Evolutionary conservation across 2,329 filamentous ascomycete species (phyloP).

Genomic region (Acrocalymma vagum): DNA sequence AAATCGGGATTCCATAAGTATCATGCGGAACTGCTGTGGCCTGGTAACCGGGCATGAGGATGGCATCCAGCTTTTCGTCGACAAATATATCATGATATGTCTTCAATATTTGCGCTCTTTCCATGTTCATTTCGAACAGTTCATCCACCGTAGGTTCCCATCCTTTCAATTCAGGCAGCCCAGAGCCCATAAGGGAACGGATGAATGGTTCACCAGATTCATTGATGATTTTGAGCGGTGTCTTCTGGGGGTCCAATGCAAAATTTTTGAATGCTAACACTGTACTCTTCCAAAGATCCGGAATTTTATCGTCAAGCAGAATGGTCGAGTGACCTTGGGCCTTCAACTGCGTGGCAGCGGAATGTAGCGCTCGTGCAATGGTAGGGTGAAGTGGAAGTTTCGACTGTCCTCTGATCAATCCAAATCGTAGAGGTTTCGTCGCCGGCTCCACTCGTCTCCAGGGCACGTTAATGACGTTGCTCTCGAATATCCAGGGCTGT

Average conservation of each 20-base stretch:
- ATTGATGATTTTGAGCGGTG: slow-evolving; percentile 40
- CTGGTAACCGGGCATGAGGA: slow-evolving; percentile 60
- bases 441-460: slow-evolving; percentile 51
- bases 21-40: slow-evolving; percentile 63
- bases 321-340: slow-evolving; percentile 56
- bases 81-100: slow-evolving; percentile 54
- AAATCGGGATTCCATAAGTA: slow-evolving; percentile 55
- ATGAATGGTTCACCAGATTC: slow-evolving; percentile 56
- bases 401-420: slow-evolving; percentile 58
- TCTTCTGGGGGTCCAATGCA: slow-evolving; percentile 47
- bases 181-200: slow-evolving; percentile 46
- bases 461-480: slow-evolving; percentile 50
- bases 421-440: slow-evolving; percentile 52
- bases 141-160: slow-evolving; percentile 49
- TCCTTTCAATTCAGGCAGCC: slow-evolving; percentile 38
- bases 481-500: slow-evolving; percentile 57
- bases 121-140: slow-evolving; percentile 53
- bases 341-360: slow-evolving; percentile 49
- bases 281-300: slow-evolving; percentile 39
- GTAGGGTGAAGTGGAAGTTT: slow-evolving; percentile 62
- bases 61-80: slow-evolving; percentile 57
- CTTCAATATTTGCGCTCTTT: slow-evolving; percentile 43
- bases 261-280: slow-evolving; percentile 55
- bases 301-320: slow-evolving; percentile 34
- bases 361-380: slow-evolving; percentile 55